These are phyloP conservation scores for Trametes villosa DNA, from an alignment of 768 basidiomycete genomes.

Conservation along the genomic window DNA sequence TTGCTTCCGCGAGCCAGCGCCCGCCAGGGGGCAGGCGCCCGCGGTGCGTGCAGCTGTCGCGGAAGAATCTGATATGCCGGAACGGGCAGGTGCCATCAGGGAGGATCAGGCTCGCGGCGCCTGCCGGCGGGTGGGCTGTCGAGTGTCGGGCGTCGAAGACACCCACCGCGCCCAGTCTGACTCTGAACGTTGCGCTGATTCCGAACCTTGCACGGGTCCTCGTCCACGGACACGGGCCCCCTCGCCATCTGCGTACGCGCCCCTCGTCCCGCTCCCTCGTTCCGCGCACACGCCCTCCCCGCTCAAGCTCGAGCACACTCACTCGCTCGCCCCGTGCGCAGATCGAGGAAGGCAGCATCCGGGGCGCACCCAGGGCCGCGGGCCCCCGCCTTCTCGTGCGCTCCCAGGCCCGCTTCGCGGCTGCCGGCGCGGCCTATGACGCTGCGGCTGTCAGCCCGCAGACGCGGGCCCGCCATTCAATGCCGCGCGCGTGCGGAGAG, in stretches of 20 bases:
- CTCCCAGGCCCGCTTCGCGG: conserved; percentile 12
- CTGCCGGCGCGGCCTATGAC: conserved; percentile 20
- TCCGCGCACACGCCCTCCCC: neutral
- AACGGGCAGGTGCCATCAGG: conserved; percentile 8
- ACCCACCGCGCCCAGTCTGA: neutral
- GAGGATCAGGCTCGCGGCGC: neutral
- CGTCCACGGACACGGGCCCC: neutral
- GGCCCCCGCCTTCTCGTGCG: neutral
- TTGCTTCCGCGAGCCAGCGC: conserved; percentile 24
- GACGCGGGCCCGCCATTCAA: conserved; percentile 5
- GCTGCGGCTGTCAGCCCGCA: conserved; percentile 2
- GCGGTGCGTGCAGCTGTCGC: conserved; percentile 5
- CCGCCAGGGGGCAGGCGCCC: neutral
- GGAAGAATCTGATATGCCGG: conserved; percentile 22
- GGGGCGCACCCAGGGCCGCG: neutral
- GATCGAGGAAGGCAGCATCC: neutral
- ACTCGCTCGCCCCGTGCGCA: neutral
- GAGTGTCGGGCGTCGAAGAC: neutral
- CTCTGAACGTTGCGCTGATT: neutral
- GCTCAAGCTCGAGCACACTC: conserved; percentile 1
- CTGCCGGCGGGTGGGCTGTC: conserved; percentile 4
- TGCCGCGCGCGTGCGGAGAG: neutral
- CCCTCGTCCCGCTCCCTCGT: conserved; percentile 14
- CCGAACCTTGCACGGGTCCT: neutral
- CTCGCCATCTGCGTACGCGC: neutral